These are phyloP conservation scores for Urtica urens DNA, from an alignment of 306 rosid species.

Conservation along the genomic window DNA sequence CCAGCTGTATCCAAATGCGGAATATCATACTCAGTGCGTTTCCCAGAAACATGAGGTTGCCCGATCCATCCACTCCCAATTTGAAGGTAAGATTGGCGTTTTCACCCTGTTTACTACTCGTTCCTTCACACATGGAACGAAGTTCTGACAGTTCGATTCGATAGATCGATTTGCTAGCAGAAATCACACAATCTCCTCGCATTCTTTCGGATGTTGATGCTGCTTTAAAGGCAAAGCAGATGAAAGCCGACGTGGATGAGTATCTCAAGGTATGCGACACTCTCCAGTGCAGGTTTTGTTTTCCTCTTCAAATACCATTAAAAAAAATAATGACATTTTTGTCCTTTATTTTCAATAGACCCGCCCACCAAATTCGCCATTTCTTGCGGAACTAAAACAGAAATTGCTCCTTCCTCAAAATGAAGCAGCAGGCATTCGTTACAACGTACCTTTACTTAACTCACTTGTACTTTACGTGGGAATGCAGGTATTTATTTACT, in stretches of 20 bases:
- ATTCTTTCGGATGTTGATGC: conserved; percentile 93
- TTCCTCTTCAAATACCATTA: too few relatives aligned
- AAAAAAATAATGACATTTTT: neutral
- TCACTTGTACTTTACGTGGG: conserved; percentile 92
- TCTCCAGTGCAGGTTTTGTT: neutral
- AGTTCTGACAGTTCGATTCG: conserved; percentile 8
- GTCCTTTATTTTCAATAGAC: conserved; percentile 44
- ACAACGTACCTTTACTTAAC: conserved; percentile 87
- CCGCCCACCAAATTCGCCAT: conserved; percentile 49
- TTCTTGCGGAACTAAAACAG: conserved; percentile 78
- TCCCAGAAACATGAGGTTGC: conserved; percentile 96
- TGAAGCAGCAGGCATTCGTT: conserved; percentile 80
- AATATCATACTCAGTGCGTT: conserved; percentile 95
- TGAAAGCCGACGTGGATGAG: conserved; percentile 86
- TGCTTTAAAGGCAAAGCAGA: conserved; percentile 71
- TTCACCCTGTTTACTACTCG: too few relatives aligned
- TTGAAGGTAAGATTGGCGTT: too few relatives aligned
- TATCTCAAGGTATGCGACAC: conserved; percentile 53
- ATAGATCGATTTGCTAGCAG: conserved; percentile 94
- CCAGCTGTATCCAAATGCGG: conserved; percentile 96
- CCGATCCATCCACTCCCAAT: conserved; percentile 91
- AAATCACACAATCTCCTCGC: conserved; percentile 78
- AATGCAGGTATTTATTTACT: conserved; percentile 64
- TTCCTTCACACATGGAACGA: too few relatives aligned
- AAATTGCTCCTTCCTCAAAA: conserved; percentile 63